Percentiles rank a stretch among this genome's conserved stretches.
phyloP scores from a whole-genome alignment of 177 flowering plant species.

The Tripterygium wilfordii region DNA sequence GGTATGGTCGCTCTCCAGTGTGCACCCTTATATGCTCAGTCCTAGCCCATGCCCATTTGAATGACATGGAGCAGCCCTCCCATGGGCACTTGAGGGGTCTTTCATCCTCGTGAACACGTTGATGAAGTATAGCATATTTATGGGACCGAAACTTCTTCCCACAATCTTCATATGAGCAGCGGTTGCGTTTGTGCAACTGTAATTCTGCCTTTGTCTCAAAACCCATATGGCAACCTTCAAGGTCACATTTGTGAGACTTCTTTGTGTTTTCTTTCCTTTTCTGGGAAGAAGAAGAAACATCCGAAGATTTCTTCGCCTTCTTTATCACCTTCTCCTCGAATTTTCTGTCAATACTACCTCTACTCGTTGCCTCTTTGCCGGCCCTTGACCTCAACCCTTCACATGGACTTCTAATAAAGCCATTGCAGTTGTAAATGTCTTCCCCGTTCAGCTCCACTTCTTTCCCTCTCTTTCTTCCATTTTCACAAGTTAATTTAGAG shows the following conservation, averaged over 20 bases:
- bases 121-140: conserved; percentile 62
- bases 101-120: conserved; percentile 73
- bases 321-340: conserved; percentile 9
- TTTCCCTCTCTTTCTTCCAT: conserved; percentile 38
- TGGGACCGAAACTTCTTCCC: conserved; percentile 71
- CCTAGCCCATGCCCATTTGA: conserved; percentile 98
- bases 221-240: conserved; percentile 70
- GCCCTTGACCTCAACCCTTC: conserved; percentile 83
- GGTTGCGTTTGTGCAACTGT: conserved; percentile 48
- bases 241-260: conserved; percentile 43
- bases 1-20: conserved; percentile 84
- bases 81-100: conserved; percentile 88
- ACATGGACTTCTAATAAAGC: conserved; percentile 74
- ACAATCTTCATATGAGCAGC: conserved; percentile 67
- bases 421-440: conserved; percentile 8
- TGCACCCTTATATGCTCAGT: conserved; percentile 85
- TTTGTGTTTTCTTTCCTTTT: conserved; percentile 21
- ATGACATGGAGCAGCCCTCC: conserved; percentile 85
- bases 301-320: conserved; percentile 12
- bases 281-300: conserved; percentile 5
- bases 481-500: conserved; percentile 12
- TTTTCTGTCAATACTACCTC: conserved; percentile 10
- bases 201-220: conserved; percentile 65
- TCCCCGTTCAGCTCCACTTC: conserved; percentile 27
- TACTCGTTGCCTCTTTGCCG: conserved; percentile 16